A percentile compares a stretch with the other conserved stretches of the same genome.
These are phyloP conservation scores for Silene conica DNA, from an alignment of 148 eudicot genomes.

Conservation along the genomic window DNA sequence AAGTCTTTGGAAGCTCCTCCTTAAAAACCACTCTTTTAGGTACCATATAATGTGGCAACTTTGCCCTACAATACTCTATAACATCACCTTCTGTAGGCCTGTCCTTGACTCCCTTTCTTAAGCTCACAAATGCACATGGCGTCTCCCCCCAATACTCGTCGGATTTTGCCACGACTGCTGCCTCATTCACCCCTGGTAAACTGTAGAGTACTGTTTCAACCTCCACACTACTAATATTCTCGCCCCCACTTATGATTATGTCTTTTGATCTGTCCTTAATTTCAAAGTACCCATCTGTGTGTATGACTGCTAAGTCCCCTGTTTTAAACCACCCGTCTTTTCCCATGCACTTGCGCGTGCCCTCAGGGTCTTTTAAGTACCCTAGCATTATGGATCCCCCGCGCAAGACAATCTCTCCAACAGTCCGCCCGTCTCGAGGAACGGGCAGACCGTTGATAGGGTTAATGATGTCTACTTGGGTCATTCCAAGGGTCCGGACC, in stretches of 20 bases:
- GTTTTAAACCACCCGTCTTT: constrained; percentile 34
- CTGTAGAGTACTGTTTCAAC: constrained; percentile 31
- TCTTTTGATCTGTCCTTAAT: constrained; percentile 65
- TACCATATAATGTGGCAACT: constrained; percentile 20
- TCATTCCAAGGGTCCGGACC: constrained; percentile 18
- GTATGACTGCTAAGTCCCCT: constrained; percentile 67
- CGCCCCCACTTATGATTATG: constrained; percentile 36
- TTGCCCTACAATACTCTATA: constrained; percentile 19
- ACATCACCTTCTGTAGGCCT: constrained; percentile 17
- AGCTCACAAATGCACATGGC: constrained; percentile 43
- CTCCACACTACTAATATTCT: constrained; percentile 63
- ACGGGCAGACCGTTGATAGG: constrained; percentile 23
- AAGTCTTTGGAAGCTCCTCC: constrained; percentile 23
- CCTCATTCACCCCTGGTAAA: constrained; percentile 27
- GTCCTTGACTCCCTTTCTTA: constrained; percentile 19
- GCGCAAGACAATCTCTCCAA: constrained; percentile 50
- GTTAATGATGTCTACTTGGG: constrained; percentile 16
- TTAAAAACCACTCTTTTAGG: constrained; percentile 21
- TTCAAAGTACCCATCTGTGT: constrained; percentile 63
- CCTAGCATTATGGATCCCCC: constrained; percentile 63
- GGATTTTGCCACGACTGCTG: constrained; percentile 31
- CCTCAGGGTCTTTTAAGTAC: constrained; percentile 46
- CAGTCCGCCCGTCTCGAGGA: constrained; percentile 36
- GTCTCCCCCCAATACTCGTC: constrained; percentile 46
- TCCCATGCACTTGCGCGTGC: constrained; percentile 36